Evolutionary conservation across 306 rosid species (phyloP).

Genomic region (Lotus japonicus): DNA sequence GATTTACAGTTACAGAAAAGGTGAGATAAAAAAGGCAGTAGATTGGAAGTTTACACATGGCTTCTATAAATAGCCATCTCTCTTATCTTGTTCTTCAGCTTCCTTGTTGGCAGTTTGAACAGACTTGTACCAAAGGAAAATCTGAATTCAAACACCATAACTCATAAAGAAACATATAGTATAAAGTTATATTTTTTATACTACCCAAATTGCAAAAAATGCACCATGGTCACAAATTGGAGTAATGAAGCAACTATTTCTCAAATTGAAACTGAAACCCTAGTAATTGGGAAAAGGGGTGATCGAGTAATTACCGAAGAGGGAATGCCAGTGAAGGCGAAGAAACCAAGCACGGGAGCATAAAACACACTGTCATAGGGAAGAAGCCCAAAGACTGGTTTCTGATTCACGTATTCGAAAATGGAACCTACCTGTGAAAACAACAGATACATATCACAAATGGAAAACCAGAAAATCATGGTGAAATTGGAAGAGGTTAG

Average conservation of each 20-base stretch:
- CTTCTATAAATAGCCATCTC: slow-evolving; percentile 68
- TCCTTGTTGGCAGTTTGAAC: slow-evolving; percentile 90
- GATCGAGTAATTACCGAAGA: slow-evolving; percentile 49
- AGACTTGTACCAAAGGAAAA: slow-evolving; percentile 82
- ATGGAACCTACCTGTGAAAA: slow-evolving; percentile 70
- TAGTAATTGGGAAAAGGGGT: background rate
- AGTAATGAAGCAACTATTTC: too few relatives aligned
- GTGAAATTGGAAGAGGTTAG: background rate
- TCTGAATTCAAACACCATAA: slow-evolving; percentile 39
- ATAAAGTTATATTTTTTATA: too few relatives aligned
- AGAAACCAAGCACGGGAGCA: slow-evolving; percentile 89
- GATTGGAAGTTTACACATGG: background rate
- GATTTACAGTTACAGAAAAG: background rate
- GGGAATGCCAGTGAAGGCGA: slow-evolving; percentile 82
- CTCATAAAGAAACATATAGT: too few relatives aligned
- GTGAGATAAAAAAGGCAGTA: background rate
- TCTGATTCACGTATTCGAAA: slow-evolving; percentile 82
- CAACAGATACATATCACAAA: background rate
- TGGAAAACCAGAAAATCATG: background rate
- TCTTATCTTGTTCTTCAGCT: slow-evolving; percentile 94
- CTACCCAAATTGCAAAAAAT: too few relatives aligned
- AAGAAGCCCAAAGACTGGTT: slow-evolving; percentile 78
- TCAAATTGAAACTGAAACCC: too few relatives aligned
- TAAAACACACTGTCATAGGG: slow-evolving; percentile 71
- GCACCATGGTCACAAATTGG: too few relatives aligned